Evolutionary conservation across 768 basidiomycete genomes (phyloP).

Genomic region (Zangia roseola): DNA sequence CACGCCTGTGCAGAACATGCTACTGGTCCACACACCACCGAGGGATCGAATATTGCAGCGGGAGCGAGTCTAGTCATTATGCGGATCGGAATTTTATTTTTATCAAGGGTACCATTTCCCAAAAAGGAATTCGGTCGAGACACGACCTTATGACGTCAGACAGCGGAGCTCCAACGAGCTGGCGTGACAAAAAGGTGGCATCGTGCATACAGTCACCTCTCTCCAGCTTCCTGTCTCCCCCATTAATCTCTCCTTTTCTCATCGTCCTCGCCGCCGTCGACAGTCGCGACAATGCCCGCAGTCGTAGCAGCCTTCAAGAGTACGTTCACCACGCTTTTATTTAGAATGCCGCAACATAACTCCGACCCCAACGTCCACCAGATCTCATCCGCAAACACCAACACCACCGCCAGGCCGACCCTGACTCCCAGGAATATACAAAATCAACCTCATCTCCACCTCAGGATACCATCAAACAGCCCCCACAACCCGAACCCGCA

Average conservation of each 20-base stretch:
- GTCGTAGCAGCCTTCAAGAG: conserved; percentile 91
- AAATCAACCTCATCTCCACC: conserved; percentile 9
- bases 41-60: conserved; percentile 41
- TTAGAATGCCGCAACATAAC: conserved; percentile 12
- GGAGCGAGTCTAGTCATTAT: conserved; percentile 27
- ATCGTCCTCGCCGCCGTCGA: conserved; percentile 5
- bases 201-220: conserved; percentile 7
- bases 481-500: conserved; percentile 38
- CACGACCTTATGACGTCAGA: conserved; percentile 31
- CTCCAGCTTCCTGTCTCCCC: conserved; percentile 4
- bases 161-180: conserved; percentile 33
- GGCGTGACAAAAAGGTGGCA: conserved; percentile 32
- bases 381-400: conserved; percentile 80
- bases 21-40: conserved; percentile 66
- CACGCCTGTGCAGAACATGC: conserved; percentile 74
- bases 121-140: conserved; percentile 10
- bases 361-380: conserved; percentile 33
- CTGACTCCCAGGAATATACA: conserved; percentile 27
- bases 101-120: neutral
- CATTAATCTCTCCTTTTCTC: neutral
- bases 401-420: conserved; percentile 48
- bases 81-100: neutral
- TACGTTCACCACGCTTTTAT: conserved; percentile 33
- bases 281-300: conserved; percentile 51
- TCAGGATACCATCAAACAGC: conserved; percentile 31